phyloP scores from a whole-genome alignment of 352 stramenopile species.

The Phytophthora tubulina region DNA sequence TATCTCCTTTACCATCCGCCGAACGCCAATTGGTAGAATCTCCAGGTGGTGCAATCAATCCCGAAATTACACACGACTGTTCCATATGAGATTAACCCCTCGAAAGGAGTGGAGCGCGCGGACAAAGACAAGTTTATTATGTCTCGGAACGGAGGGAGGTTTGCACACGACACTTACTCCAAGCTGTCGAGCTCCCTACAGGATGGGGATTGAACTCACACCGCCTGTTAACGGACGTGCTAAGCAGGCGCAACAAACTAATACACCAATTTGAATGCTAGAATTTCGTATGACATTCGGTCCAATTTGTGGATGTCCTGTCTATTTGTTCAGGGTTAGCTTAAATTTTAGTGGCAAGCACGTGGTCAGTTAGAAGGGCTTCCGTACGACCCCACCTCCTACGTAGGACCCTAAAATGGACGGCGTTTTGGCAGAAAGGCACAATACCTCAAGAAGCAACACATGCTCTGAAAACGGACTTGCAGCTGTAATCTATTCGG shows the following conservation, averaged over 20 bases:
- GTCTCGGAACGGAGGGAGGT: slow-evolving; percentile 38
- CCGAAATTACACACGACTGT: slow-evolving; percentile 14
- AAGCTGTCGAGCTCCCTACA: slow-evolving; percentile 22
- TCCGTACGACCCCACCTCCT: no score
- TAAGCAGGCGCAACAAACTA: slow-evolving; percentile 17
- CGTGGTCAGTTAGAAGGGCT: no score
- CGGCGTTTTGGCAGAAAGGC: no score
- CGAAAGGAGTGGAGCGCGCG: slow-evolving; percentile 15
- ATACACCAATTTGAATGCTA: background rate
- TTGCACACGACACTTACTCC: slow-evolving; percentile 45
- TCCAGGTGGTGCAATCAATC: background rate
- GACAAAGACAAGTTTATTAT: slow-evolving; percentile 35
- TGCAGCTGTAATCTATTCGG: no score
- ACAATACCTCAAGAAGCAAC: no score
- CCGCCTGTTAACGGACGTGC: slow-evolving; percentile 4
- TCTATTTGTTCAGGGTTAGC: no score
- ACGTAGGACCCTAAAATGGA: no score
- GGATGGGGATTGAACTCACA: slow-evolving; percentile 11
- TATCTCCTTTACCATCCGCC: background rate
- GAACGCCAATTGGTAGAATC: slow-evolving; percentile 18
- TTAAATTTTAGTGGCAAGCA: no score
- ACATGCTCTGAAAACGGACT: no score
- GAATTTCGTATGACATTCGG: background rate
- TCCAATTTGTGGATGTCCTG: background rate
- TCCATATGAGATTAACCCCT: slow-evolving; percentile 29